A percentile compares a stretch with the other conserved stretches of the same genome.
Evolutionary conservation across 441 rosid genomes (phyloP).

Genomic region (Manihot esculenta): DNA sequence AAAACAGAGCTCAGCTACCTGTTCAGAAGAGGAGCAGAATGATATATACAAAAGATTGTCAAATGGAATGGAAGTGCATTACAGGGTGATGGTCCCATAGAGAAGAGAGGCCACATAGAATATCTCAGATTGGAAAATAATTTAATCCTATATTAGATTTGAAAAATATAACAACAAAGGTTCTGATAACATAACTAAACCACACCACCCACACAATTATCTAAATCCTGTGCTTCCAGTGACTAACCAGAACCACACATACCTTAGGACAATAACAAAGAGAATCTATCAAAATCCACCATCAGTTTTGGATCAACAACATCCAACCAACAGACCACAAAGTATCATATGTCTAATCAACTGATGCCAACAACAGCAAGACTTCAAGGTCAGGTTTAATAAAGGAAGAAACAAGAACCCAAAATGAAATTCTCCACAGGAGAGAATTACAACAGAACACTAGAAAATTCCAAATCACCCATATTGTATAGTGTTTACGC

Average conservation of each 20-base stretch:
- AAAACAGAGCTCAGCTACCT: background rate
- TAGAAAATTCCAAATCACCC: slow-evolving; percentile 10
- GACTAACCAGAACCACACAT: slow-evolving; percentile 7
- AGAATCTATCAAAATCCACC: slow-evolving; percentile 9
- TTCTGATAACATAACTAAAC: background rate
- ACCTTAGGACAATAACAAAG: background rate
- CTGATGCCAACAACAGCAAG: slow-evolving; percentile 15
- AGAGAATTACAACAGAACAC: slow-evolving; percentile 26
- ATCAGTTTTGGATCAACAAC: background rate
- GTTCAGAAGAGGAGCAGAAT: background rate
- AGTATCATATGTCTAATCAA: slow-evolving; percentile 12
- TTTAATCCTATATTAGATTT: background rate
- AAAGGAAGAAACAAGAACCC: background rate
- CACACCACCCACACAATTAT: background rate
- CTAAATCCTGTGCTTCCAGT: background rate
- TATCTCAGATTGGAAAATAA: background rate
- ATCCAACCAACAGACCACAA: background rate
- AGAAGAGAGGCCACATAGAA: too few species aligned
- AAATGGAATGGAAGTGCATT: background rate
- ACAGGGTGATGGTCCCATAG: too few species aligned
- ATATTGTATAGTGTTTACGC: slow-evolving; percentile 14
- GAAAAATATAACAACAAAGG: background rate
- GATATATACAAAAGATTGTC: background rate
- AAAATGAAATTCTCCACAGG: slow-evolving; percentile 29
- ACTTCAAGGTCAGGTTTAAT: slow-evolving; percentile 18